Conservation (phyloP, 2,329 filamentous ascomycete genomes). For the Ramularia endophylla region DNA sequence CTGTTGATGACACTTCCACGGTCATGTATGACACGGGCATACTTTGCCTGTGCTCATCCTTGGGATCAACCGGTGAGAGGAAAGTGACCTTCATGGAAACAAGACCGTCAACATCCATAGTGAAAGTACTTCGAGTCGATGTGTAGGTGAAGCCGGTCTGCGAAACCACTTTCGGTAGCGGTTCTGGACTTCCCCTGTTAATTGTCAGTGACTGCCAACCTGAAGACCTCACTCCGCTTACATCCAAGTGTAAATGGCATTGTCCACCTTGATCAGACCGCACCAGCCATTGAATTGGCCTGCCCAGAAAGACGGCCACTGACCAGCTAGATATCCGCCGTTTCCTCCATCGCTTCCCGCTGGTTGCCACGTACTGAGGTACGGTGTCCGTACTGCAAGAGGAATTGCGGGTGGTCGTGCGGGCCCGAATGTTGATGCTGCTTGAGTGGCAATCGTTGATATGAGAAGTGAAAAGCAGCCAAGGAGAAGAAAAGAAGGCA, state of each 20-base stretch:
- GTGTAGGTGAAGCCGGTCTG: conserved; percentile 65
- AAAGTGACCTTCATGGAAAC: conserved; percentile 64
- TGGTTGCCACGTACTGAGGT: conserved; percentile 64
- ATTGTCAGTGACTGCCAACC: not conserved
- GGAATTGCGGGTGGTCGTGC: conserved; percentile 63
- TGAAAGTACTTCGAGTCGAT: conserved; percentile 65
- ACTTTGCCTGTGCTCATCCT: conserved; percentile 62
- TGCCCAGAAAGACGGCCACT: conserved; percentile 62
- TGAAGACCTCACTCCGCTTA: conserved; percentile 10
- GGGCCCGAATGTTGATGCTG: conserved; percentile 49
- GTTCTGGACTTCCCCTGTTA: conserved; percentile 47
- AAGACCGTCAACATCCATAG: conserved; percentile 55
- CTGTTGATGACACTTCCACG: conserved; percentile 55
- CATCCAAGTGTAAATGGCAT: conserved; percentile 60
- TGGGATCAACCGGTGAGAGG: conserved; percentile 61
- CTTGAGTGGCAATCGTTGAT: conserved; percentile 24
- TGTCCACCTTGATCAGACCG: conserved; percentile 65
- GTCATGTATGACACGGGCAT: conserved; percentile 65
- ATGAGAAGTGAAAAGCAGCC: conserved; percentile 10
- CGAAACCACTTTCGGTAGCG: conserved; percentile 42
- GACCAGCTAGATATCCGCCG: conserved; percentile 60
- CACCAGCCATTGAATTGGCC: conserved; percentile 58
- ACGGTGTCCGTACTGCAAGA: conserved; percentile 68
- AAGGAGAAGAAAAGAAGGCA: conserved; percentile 14
- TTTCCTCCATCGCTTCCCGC: conserved; percentile 52